phyloP scores from a whole-genome alignment of 2,329 filamentous ascomycete genomes.

The Colletotrichum sp. region DNA sequence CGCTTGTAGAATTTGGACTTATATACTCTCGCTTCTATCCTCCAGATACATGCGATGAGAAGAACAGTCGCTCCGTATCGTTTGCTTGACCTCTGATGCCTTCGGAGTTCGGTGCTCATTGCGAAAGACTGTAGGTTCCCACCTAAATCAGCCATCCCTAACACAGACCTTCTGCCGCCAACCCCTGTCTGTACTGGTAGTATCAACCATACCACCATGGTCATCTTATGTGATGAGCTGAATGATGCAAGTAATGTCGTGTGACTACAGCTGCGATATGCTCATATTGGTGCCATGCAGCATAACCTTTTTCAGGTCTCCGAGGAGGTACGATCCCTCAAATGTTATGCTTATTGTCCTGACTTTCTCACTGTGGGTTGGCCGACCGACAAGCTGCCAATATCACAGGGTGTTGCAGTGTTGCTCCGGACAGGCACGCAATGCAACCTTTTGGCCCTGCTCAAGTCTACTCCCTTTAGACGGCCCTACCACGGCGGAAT shows the following conservation, averaged over 20 bases:
- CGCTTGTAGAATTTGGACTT: not conserved
- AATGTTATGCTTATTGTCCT: fast-evolving
- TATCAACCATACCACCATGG: not conserved
- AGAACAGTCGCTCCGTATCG: fast-evolving
- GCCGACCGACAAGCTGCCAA: not conserved
- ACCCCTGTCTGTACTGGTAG: not conserved
- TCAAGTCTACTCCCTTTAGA: not conserved
- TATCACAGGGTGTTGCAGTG: fast-evolving
- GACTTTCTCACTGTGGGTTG: not conserved
- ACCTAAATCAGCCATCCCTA: not conserved
- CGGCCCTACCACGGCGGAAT: not conserved
- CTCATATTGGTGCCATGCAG: not conserved
- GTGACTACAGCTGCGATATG: not conserved
- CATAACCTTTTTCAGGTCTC: not conserved
- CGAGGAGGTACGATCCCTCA: fast-evolving
- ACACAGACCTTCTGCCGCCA: fast-evolving
- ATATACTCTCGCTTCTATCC: not conserved
- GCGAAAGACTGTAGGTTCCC: not conserved
- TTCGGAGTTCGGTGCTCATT: not conserved
- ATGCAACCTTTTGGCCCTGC: not conserved
- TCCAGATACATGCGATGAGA: not conserved
- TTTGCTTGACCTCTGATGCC: fast-evolving
- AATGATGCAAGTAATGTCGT: not conserved
- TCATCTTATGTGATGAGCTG: not conserved
- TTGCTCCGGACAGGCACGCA: not conserved